Evolutionary conservation across 169 alveolate species (phyloP).

Genomic region (Eimeria acervulina): DNA sequence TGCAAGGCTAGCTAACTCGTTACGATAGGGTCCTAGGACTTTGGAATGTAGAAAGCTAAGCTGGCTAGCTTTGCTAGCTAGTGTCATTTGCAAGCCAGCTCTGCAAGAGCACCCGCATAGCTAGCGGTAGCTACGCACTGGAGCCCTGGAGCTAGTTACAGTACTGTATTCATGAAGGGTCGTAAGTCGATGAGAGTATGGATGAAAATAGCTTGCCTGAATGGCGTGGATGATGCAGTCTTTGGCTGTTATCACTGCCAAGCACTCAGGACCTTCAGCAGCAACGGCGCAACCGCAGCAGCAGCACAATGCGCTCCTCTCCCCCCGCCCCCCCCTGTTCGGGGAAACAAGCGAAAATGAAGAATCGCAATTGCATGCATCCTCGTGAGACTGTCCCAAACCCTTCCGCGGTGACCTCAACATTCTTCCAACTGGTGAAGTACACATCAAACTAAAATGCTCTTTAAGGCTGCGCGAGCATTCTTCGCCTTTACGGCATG

Average conservation of each 20-base stretch:
- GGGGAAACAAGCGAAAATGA: too few species aligned
- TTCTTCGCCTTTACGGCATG: too few species aligned
- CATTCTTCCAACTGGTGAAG: too few species aligned
- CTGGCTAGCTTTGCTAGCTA: neutral
- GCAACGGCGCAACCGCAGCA: neutral
- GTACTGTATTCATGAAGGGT: neutral
- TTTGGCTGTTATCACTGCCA: conserved; percentile 9
- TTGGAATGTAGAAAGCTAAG: neutral
- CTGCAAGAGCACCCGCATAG: neutral
- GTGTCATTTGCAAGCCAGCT: neutral
- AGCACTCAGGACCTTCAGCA: conserved; percentile 36
- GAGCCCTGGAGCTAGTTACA: neutral
- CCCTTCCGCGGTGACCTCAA: too few species aligned
- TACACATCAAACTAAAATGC: too few species aligned
- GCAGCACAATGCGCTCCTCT: neutral
- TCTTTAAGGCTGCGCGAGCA: too few species aligned
- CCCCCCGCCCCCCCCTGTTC: too few species aligned
- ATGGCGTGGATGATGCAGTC: neutral
- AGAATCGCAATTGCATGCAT: neutral
- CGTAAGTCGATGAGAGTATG: neutral
- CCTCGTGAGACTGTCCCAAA: neutral
- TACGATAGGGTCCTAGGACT: too few species aligned
- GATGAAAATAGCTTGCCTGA: neutral
- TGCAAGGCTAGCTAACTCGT: too few species aligned
- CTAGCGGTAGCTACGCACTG: neutral